Evolutionary conservation across 805 yeast genomes (phyloP), one percentile per base, ranked within the genome.

Genomic region (Candida boleticola): DNA sequence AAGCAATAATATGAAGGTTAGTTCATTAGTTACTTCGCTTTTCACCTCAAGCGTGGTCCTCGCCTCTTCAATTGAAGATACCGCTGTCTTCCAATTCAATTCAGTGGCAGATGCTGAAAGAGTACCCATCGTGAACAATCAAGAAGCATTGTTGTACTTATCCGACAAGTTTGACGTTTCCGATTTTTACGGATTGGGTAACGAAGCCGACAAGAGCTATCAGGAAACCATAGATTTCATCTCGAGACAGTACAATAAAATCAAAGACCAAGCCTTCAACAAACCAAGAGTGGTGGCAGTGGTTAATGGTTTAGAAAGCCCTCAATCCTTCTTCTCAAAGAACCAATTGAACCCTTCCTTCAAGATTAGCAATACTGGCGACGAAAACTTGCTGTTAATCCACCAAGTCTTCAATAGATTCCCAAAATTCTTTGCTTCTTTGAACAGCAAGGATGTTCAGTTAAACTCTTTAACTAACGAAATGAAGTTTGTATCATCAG

Each of bases 151-250:
- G 25, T 53, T 67, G 42, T 73, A 70, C 50, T 64, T 76, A 46
- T 73, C 77, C 29, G 78, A 74, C 48, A 66, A 63, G 42, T 63
- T 73, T 40, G 76, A 64, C 18, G 62, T 70, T 19, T 63, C 73
- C 18, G 64, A 61, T 18, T 55, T 57, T 44, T 68, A 64, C 47
- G 51, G 57, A 25, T 43, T 74, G 31, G 66, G 64, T 23, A 23
- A 11, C 18, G 50, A 56, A n/a, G 47, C 54, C 22, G 48, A 53
- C 1, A 44, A 49, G 22, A 40, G 50, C 17, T n/a, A n/a, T n/a
- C n/a, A n/a, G n/a, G n/a, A n/a, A n/a, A n/a, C n/a, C n/a, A 48
- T 61, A 33, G 56, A 62, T 14, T 60, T 64, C 40, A 44, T 64
- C 25, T 55, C 55, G 14, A 36, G 45, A 10, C 52, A 54, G 36